Evolutionary conservation across 164 flowering plant species (phyloP).

Genomic region (Magnolia changhungtana): DNA sequence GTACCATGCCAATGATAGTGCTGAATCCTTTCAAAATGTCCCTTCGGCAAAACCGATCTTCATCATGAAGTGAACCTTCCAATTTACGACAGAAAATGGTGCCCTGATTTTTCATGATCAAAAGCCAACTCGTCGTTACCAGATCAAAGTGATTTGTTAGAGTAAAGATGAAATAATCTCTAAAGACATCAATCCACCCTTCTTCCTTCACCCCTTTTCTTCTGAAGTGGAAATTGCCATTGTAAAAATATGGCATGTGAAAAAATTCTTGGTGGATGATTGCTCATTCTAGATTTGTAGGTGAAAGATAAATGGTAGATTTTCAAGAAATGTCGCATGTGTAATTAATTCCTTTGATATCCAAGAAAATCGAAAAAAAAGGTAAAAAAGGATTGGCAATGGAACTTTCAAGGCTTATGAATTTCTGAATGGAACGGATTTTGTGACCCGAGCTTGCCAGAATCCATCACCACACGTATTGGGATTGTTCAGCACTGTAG

Average conservation of each 20-base stretch:
- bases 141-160: not conserved
- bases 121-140: not conserved
- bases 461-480: too few species aligned
- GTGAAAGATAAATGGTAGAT: too few species aligned
- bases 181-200: not conserved
- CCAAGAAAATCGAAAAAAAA: too few species aligned
- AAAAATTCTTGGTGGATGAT: too few species aligned
- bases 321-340: too few species aligned
- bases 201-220: not conserved
- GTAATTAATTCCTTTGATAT: too few species aligned
- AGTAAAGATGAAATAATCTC: not conserved
- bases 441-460: too few species aligned
- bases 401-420: too few species aligned
- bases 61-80: slow-evolving; percentile 25
- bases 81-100: slow-evolving; percentile 40
- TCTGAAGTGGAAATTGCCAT: not conserved
- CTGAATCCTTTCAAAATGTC: slow-evolving; percentile 56
- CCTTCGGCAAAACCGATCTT: slow-evolving; percentile 39
- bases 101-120: slow-evolving; percentile 31
- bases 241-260: not conserved
- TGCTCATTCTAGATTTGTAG: too few species aligned
- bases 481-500: too few species aligned
- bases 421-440: too few species aligned
- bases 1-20: slow-evolving; percentile 61
- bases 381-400: too few species aligned